Evolutionary conservation across 2,329 filamentous ascomycete species (phyloP), one percentile per base, ranked within the genome.

Genomic region (Aspergillus sp.): DNA sequence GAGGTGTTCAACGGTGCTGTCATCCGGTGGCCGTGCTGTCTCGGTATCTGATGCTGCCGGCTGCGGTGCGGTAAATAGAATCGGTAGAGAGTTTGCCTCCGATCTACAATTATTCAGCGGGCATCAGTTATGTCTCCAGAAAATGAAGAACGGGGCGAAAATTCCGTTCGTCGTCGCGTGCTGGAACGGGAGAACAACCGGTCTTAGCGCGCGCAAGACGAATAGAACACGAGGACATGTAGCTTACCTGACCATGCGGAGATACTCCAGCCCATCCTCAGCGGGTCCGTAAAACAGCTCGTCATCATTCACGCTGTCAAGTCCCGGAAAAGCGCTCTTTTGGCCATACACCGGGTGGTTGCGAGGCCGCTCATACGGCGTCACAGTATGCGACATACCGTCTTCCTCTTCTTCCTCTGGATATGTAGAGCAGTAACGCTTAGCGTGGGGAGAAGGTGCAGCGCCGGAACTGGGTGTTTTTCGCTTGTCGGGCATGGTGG

Each of bases 81-180:
- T 81, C 1, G 90, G 90, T 31, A 95, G 87, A 9, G 78, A 74
- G 55, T 78, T 83, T n/a, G 89, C 89, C 81, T 95, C 86, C 60
- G 83, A 81, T 75, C 89, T 94, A 72, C 19, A 16, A 45, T 20
- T 10, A 9, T 14, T 10, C 1, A 45, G n/a, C 17, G 17, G 19
- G 11, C 5, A 58, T 65, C 57, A 62, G 62, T 50, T 53, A 32
- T n/a, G 6, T 10, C 25, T 7, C 25, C 40, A 17, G 17, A 29
- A 14, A 49, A 9, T 16, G n/a, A n/a, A 36, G 20, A 40, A 29
- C 7, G 7, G 25, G 25, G 25, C 25, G 25, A 29, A 29, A 7
- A 43, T 48, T 47, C 19, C 40, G 40, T 17, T 42, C 40, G 17
- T 42, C 49, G 47, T 52, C 55, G 49, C 52, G 52, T 47, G 52